Evolutionary conservation across 345 rosid species (phyloP).

Genomic region (Corymbia maculata): DNA sequence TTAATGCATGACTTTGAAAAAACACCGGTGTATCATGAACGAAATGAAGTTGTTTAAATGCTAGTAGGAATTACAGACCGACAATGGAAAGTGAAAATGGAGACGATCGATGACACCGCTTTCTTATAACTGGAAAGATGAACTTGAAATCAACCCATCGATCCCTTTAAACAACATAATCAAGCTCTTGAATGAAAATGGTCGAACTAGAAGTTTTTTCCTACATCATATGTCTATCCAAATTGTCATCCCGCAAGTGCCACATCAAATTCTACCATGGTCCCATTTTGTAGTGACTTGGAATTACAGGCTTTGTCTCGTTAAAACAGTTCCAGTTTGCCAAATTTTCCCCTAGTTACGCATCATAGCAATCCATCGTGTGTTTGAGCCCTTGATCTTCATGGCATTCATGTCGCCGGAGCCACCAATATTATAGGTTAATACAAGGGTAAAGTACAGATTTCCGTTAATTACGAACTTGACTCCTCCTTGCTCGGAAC

Average conservation of each 20-base stretch:
- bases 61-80: background rate
- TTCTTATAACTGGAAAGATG: background rate
- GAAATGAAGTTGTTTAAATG: background rate
- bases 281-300: background rate
- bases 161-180: background rate
- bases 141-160: background rate
- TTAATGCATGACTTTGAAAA: background rate
- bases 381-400: background rate
- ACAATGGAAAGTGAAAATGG: background rate
- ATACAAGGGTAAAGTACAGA: background rate
- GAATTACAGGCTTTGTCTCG: background rate
- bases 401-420: background rate
- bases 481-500: background rate
- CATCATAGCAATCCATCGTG: background rate
- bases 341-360: background rate
- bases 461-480: background rate
- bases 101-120: background rate
- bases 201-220: background rate
- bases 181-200: background rate
- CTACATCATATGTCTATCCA: background rate
- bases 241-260: background rate
- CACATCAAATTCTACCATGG: background rate
- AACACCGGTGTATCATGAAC: background rate
- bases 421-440: background rate
- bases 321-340: background rate